Evolutionary conservation across 1,284 basidiomycete genomes (phyloP).

Genomic region (Pterula multifida): DNA sequence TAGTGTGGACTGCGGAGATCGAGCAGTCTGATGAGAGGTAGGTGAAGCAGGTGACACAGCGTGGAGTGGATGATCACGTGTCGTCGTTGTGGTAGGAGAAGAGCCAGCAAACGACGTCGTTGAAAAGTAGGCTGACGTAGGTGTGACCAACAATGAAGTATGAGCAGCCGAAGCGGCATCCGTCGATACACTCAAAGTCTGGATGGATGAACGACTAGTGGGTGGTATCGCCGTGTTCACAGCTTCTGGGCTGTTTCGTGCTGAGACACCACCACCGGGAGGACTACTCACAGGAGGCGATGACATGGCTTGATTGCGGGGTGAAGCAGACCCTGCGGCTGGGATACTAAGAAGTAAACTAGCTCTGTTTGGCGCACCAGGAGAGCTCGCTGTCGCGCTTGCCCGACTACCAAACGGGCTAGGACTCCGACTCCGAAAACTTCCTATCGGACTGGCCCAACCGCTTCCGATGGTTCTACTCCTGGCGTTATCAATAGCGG

Average conservation of each 20-base stretch:
- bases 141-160: conserved; percentile 24
- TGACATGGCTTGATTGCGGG: conserved; percentile 8
- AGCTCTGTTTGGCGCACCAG: conserved; percentile 18
- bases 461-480: conserved; percentile 30
- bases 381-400: neutral
- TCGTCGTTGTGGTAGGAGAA: conserved; percentile 24
- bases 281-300: conserved; percentile 4
- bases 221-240: neutral
- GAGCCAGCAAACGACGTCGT: conserved; percentile 21
- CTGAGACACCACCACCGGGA: neutral
- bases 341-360: conserved; percentile 36
- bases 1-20: conserved; percentile 13
- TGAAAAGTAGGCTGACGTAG: conserved; percentile 37
- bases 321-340: conserved; percentile 8
- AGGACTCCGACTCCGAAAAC: conserved; percentile 50
- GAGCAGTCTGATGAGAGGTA: conserved; percentile 17
- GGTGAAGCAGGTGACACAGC: conserved; percentile 13
- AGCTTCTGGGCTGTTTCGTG: neutral
- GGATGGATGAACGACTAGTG: conserved; percentile 6
- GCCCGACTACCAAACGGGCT: conserved; percentile 26
- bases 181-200: neutral
- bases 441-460: conserved; percentile 52
- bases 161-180: conserved; percentile 4
- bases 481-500: conserved; percentile 23
- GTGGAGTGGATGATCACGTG: conserved; percentile 22